Percentiles rank a stretch among this genome's conserved stretches.
Evolutionary conservation across 2,329 filamentous ascomycete species (phyloP).

Genomic region (Davidsoniella eucalypti): DNA sequence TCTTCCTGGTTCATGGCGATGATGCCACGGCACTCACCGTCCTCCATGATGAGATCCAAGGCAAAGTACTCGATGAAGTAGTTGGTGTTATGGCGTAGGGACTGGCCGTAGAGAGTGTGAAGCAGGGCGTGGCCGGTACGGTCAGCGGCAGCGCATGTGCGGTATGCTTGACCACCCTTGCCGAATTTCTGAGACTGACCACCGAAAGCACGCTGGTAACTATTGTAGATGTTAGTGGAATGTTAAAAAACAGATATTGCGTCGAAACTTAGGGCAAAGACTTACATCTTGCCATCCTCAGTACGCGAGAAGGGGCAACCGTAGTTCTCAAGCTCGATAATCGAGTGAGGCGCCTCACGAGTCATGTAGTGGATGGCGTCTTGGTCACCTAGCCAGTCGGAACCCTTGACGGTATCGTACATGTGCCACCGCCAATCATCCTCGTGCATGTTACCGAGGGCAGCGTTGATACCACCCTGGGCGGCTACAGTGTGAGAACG

Average conservation of each 20-base stretch:
- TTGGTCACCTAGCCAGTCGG: slow-evolving; percentile 93
- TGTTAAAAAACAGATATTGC: not conserved
- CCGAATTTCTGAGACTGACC: slow-evolving; percentile 90
- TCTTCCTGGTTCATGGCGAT: slow-evolving; percentile 98
- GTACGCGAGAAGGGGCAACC: slow-evolving; percentile 94
- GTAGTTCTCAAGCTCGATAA: slow-evolving; percentile 93
- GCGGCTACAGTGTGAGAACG: slow-evolving; percentile 71
- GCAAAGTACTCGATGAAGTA: slow-evolving; percentile 99
- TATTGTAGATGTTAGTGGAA: slow-evolving; percentile 20
- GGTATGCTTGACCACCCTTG: slow-evolving; percentile 95
- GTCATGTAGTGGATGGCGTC: slow-evolving; percentile 99
- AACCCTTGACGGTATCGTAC: slow-evolving; percentile 98
- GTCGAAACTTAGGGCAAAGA: slow-evolving; percentile 13
- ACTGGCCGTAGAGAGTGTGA: slow-evolving; percentile 97
- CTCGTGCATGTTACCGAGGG: slow-evolving; percentile 89
- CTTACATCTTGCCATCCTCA: slow-evolving; percentile 84
- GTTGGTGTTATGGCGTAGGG: slow-evolving; percentile 92
- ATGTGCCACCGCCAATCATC: slow-evolving; percentile 99
- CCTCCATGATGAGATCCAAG: slow-evolving; percentile 92
- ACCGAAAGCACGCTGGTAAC: slow-evolving; percentile 96
- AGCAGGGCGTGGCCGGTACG: slow-evolving; percentile 93
- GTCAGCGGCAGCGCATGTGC: slow-evolving; percentile 91
- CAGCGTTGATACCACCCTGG: slow-evolving; percentile 75
- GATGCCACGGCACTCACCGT: slow-evolving; percentile 90
- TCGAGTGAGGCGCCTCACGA: slow-evolving; percentile 75